These are phyloP conservation scores for Solanum etuberosum DNA, from an alignment of 257 asterid species.

Conservation along the genomic window DNA sequence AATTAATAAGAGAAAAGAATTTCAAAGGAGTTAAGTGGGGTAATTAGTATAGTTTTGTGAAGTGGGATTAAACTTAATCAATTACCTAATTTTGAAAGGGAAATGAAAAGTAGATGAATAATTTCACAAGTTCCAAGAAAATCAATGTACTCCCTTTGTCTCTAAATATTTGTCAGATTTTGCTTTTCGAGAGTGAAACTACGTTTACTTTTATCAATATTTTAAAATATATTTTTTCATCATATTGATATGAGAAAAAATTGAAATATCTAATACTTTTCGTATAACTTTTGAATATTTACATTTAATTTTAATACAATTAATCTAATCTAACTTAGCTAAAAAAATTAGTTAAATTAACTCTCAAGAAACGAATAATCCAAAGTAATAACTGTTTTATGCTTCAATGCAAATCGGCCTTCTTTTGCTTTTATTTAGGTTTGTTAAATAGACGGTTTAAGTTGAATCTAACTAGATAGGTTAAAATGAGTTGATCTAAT, in stretches of 20 bases:
- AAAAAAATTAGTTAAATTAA: not conserved
- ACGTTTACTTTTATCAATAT: rapidly evolving
- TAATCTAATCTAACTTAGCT: not conserved
- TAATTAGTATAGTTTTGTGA: not conserved
- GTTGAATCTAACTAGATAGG: not conserved
- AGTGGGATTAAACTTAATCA: not conserved
- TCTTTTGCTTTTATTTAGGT: not conserved
- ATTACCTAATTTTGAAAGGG: not conserved
- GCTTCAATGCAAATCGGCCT: not conserved
- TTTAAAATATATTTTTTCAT: not conserved
- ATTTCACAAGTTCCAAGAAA: not conserved
- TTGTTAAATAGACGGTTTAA: not conserved
- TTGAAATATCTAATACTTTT: not conserved
- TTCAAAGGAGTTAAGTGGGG: not conserved
- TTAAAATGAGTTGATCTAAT: not conserved
- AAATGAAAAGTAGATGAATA: not conserved
- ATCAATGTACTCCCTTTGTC: not conserved
- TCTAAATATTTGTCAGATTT: not conserved
- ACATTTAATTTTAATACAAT: not conserved
- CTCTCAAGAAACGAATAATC: not conserved
- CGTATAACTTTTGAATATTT: not conserved
- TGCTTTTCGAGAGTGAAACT: not conserved
- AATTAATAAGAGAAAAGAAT: not conserved
- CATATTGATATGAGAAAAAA: not conserved
- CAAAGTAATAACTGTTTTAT: not conserved